Evolutionary conservation across 768 basidiomycete species (phyloP).

Genomic region (Tulasnella sp.): DNA sequence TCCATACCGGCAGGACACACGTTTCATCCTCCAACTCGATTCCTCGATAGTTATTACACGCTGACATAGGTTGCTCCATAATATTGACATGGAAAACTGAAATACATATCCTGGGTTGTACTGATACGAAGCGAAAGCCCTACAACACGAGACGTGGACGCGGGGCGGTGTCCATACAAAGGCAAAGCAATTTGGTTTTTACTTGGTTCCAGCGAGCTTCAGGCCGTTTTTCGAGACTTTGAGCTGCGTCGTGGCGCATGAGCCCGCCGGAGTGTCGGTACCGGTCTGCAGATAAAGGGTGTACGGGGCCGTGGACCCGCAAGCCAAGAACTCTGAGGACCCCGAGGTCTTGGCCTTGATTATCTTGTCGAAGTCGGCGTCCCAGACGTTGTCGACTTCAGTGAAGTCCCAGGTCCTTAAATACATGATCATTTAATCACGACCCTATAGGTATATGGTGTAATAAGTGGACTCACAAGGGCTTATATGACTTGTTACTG

Average conservation of each 20-base stretch:
- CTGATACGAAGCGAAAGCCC: neutral
- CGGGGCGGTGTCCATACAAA: too few species aligned
- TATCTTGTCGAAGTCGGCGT: constrained; percentile 5
- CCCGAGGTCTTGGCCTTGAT: neutral
- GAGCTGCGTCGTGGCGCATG: constrained; percentile 7
- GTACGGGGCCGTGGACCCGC: neutral
- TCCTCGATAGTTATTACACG: neutral
- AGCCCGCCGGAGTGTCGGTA: neutral
- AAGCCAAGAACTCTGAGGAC: constrained; percentile 18
- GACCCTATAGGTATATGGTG: neutral
- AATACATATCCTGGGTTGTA: neutral
- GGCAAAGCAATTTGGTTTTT: neutral
- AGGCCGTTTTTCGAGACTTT: constrained; percentile 6
- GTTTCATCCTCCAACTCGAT: too few species aligned
- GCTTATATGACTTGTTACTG: constrained; percentile 18
- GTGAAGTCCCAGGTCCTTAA: constrained; percentile 5
- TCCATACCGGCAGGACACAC: neutral
- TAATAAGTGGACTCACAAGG: neutral
- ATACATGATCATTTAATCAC: neutral
- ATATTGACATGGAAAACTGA: neutral
- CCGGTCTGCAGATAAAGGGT: constrained; percentile 25
- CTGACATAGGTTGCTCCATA: neutral
- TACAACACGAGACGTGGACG: too few species aligned
- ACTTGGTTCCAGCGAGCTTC: constrained; percentile 11
- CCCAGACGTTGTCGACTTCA: constrained; percentile 15